These are phyloP conservation scores for Posidonia australis DNA, from an alignment of 106 monocot genomes.

Conservation along the genomic window DNA sequence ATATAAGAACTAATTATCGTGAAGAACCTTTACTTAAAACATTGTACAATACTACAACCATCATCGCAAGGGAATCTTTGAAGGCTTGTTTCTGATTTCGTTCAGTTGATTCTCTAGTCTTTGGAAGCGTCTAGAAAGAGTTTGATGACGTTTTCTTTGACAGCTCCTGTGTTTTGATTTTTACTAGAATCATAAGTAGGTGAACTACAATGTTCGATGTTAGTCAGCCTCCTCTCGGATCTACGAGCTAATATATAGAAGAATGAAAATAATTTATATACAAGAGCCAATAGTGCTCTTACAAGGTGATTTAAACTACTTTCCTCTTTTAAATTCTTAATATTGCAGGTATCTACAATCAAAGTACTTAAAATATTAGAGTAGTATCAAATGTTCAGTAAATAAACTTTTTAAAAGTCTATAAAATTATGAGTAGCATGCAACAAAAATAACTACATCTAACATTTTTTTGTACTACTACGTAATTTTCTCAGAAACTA, in stretches of 20 bases:
- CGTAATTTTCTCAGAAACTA: no score
- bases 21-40: no score
- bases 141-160: constrained; percentile 26
- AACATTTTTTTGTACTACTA: no score
- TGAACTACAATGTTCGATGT: constrained; percentile 19
- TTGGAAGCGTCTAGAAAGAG: constrained; percentile 62
- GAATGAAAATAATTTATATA: no score
- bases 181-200: neutral
- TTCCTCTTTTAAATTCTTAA: constrained; percentile 18
- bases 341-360: constrained; percentile 5
- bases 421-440: no score
- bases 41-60: no score
- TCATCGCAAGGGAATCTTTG: constrained; percentile 55
- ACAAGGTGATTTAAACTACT: constrained; percentile 26
- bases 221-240: constrained; percentile 14
- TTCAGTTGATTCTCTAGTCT: constrained; percentile 44
- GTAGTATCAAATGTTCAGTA: no score
- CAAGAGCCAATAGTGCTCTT: no score
- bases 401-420: no score
- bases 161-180: constrained; percentile 8
- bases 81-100: constrained; percentile 50
- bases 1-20: no score
- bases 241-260: constrained; percentile 25
- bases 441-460: no score
- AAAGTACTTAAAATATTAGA: constrained; percentile 18